Base-by-base conservation (phyloP, 1,139 yeast species). In the Ashbya aceris region DNA sequence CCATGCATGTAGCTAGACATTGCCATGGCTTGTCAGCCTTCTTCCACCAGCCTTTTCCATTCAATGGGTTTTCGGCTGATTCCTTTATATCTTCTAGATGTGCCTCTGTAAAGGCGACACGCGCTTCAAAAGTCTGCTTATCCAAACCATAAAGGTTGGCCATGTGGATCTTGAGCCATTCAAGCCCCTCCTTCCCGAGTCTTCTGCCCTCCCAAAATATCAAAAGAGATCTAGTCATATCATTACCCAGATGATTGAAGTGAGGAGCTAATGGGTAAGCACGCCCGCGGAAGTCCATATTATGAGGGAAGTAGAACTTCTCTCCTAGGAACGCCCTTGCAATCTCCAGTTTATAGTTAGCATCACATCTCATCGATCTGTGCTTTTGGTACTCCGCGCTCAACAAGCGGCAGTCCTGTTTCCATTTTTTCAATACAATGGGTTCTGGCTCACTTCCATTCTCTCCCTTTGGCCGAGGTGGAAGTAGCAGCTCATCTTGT, bases 11-110 rank as follows among this genome's bases (percentile, higher is more conserved):
- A 10, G 95, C 84, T 46, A 91, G 69, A 13, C 87, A 83, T 64
- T 91, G 98, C 95, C 96, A 91, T 35, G 98, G 97, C 53, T 86
- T 83, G 51, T 89, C 96, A 1, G 94, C 96, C 41, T 68, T 62
- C 48, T 67, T 68, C 98, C 98, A 91, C 86, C 95, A 83, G 10
- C 76, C 73, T 36, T 70, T 61, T 13, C 72, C 72, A 39, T 57
- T 66, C 17, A 76, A 65, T 4, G 98, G 98, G 54, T 83, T 69
- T 34, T 68, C 70, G 0, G 94, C 96, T 8, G 87, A 74, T 40
- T 76, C 79, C 39, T 70, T 61, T 11, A 87, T 69, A 17, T 79
- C 70, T 2, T 75, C 79, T 43, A 86, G 45, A 51, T 84, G 76
- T 2, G 75, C 74, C 14, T 87, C 83, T n/a, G 77, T 77, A 62